phyloP scores from a whole-genome alignment of 2,329 filamentous ascomycete genomes.

The Cladobotryum protrusum region DNA sequence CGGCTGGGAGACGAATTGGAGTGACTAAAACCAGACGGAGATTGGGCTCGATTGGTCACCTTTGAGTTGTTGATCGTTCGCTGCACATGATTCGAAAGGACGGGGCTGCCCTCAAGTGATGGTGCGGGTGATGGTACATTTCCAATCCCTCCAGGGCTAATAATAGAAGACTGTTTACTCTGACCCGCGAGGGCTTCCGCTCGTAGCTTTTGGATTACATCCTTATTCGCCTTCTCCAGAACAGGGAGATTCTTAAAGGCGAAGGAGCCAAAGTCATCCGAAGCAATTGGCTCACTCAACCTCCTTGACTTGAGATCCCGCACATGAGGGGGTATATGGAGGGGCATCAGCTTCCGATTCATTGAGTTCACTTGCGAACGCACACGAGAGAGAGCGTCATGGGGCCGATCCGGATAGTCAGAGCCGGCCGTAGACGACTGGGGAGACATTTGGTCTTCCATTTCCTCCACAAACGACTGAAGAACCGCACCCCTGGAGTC shows the following conservation, averaged over 20 bases:
- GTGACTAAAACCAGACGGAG: conserved; percentile 74
- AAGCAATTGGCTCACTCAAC: conserved; percentile 80
- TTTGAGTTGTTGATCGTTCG: conserved; percentile 79
- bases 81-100: conserved; percentile 73
- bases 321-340: conserved; percentile 95
- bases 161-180: conserved; percentile 43
- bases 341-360: conserved; percentile 87
- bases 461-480: conserved; percentile 87
- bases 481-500: conserved; percentile 86
- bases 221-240: conserved; percentile 96
- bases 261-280: conserved; percentile 94
- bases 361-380: conserved; percentile 77
- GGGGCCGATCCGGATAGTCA: conserved; percentile 82
- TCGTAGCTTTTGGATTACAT: conserved; percentile 92
- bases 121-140: conserved; percentile 55
- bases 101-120: conserved; percentile 76
- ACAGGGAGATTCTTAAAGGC: conserved; percentile 96
- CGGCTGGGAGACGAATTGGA: conserved; percentile 82
- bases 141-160: conserved; percentile 37
- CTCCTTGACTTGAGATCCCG: conserved; percentile 82
- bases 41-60: conserved; percentile 69
- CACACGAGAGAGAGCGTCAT: conserved; percentile 88
- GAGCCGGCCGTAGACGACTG: conserved; percentile 61
- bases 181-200: conserved; percentile 76
- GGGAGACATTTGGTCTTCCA: conserved; percentile 81